Evolutionary conservation across 139 green algal species (phyloP).

Genomic region (Chlorella sp.): DNA sequence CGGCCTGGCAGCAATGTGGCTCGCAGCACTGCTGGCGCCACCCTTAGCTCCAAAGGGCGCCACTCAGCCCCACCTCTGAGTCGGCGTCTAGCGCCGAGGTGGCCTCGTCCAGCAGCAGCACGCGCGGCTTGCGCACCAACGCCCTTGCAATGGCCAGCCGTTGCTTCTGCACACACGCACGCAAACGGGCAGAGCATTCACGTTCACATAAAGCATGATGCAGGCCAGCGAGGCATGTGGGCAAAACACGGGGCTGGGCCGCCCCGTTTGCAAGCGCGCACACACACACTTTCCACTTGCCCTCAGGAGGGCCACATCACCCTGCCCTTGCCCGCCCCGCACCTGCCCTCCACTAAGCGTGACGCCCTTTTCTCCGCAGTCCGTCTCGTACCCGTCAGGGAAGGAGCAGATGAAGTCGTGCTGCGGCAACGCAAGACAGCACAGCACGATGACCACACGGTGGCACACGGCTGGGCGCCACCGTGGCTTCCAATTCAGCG

Average conservation of each 20-base stretch:
- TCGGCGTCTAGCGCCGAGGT: conserved; percentile 63
- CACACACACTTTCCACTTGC: too few species aligned
- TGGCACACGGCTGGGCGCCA: too few species aligned
- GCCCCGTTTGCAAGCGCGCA: too few species aligned
- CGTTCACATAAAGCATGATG: not conserved
- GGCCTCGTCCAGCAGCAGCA: conserved; percentile 35
- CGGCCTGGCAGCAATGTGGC: not conserved
- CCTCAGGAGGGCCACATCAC: too few species aligned
- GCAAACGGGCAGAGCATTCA: too few species aligned
- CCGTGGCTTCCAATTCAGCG: not conserved
- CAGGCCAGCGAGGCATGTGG: too few species aligned
- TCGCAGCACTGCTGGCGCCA: not conserved
- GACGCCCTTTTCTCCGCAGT: conserved; percentile 76
- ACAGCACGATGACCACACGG: too few species aligned
- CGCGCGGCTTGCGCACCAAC: conserved; percentile 69
- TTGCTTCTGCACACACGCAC: conserved; percentile 95
- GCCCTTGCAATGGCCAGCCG: conserved; percentile 90
- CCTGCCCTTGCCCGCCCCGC: too few species aligned
- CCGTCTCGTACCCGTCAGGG: conserved; percentile 78
- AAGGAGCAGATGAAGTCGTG: conserved; percentile 49
- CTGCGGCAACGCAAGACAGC: too few species aligned
- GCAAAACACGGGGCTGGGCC: too few species aligned
- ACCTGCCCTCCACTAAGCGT: conserved; percentile 80
- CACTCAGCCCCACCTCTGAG: conserved; percentile 21
- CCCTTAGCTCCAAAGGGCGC: not conserved